Base-by-base conservation (phyloP, 108 stramenopile genomes). In the Skeletonema menzelii region DNA sequence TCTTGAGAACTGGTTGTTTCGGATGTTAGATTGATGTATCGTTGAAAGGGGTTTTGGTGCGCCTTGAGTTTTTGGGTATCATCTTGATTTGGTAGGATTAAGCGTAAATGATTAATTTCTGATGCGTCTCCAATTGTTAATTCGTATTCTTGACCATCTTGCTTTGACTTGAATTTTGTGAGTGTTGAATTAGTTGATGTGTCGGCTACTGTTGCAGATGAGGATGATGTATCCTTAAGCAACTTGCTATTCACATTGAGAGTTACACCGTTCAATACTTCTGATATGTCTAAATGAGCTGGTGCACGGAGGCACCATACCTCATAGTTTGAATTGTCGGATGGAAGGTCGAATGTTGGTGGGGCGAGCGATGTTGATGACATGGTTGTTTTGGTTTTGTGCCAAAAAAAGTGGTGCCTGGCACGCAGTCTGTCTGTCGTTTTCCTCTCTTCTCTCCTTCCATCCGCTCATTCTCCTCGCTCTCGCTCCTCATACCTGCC, bases 291-390 rank as follows among this genome's bases (percentile, higher is more conserved):
- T 22, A 94, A 30, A 28, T 69, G 59, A 11, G 65, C 67, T 22
- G 93, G 93, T 8, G 89, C 65, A 35, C 90, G 87, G 42, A 94
- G 70, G 2, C 85, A 79, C 87, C 88, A 94, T 57, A 91, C 47
- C 75, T 94, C 90, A n/a, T 75, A 47, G 56, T 82, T 47, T 10
- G 66, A 30, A 70, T 49, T 58, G 40, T 69, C 67, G n/a, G 67
- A 3, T 20, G 63, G 59, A 14, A 42, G 24, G 8, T 65, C 56
- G 49, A 62, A 71, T 62, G 44, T 40, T 22, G 71, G 61, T 19
- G 47, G 71, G 6, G 63, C 62, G 47, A 71, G 46, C 15, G 59
- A 30, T 60, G 42, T 38, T 17, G 69, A 14, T 46, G 44, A 46
- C 38, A 30, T 60, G 69, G 30, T 46, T 49, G 47, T 49, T 49